A percentile compares a stretch with the other conserved stretches of the same genome.
Evolutionary conservation across 2,329 filamentous ascomycete genomes (phyloP).

Genomic region (Aaosphaeria arxii): DNA sequence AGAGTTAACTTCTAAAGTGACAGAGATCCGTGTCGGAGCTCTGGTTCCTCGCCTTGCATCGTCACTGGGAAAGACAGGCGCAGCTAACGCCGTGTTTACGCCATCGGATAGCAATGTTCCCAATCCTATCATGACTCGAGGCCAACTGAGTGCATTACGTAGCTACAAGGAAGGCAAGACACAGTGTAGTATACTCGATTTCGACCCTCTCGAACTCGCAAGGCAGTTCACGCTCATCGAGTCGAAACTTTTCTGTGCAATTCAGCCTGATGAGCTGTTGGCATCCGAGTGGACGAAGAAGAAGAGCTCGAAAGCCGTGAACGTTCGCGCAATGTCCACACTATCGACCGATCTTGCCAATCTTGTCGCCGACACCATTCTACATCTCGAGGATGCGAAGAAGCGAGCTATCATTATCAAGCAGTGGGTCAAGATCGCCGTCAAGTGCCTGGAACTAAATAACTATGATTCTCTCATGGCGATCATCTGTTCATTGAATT

Average conservation of each 20-base stretch:
- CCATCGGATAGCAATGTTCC: slow-evolving; percentile 71
- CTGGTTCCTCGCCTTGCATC: slow-evolving; percentile 80
- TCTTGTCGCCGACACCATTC: slow-evolving; percentile 87
- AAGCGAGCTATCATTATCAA: slow-evolving; percentile 89
- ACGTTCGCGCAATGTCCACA: slow-evolving; percentile 91
- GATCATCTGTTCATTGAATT: slow-evolving; percentile 91
- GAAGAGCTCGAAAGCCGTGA: slow-evolving; percentile 71
- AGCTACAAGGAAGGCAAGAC: slow-evolving; percentile 72
- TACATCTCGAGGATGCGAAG: slow-evolving; percentile 85
- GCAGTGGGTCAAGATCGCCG: slow-evolving; percentile 95
- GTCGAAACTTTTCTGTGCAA: slow-evolving; percentile 86
- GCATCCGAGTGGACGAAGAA: slow-evolving; percentile 95
- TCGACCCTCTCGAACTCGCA: slow-evolving; percentile 86
- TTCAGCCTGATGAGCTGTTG: slow-evolving; percentile 87
- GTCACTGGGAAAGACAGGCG: slow-evolving; percentile 83
- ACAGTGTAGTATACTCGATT: slow-evolving; percentile 76
- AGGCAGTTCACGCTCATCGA: slow-evolving; percentile 91
- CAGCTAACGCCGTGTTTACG: slow-evolving; percentile 68
- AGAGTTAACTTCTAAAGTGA: slow-evolving; percentile 77
- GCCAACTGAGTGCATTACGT: slow-evolving; percentile 69
- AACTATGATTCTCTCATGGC: slow-evolving; percentile 98
- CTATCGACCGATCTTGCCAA: slow-evolving; percentile 91
- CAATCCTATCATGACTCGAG: slow-evolving; percentile 67
- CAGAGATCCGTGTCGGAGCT: slow-evolving; percentile 63
- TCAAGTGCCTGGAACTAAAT: slow-evolving; percentile 81